Base-by-base conservation (phyloP, 176 grass and related monocot species). In the Aegilops umbellulata region DNA sequence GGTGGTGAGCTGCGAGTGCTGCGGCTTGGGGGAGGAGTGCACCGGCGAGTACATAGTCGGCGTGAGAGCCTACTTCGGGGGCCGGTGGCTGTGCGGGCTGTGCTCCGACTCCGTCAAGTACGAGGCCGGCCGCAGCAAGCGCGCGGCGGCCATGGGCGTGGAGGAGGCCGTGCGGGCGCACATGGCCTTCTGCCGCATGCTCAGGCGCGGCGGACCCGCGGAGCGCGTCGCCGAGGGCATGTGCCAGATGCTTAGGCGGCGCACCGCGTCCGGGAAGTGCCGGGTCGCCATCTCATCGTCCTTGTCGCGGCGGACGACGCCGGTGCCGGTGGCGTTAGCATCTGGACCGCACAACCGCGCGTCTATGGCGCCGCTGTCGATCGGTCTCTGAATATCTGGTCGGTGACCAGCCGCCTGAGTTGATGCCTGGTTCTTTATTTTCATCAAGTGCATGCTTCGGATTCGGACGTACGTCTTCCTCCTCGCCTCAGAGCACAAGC, bases 71-170 rank as follows among this genome's bases (percentile, higher is more conserved):
- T 73, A 70, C 7, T 97, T 97, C 20, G 93, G 87, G 9, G 95
- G 95, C 20, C 85, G 84, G 77, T 97, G 89, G 95, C 88, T 97
- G 7, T 97, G 93, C 55, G 95, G 95, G 27, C 89, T 97, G 12
- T 97, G 93, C 83, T 91, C 93, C 7, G 91, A 97, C 83, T 83
- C 93, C 2, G 91, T 95, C 61, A 79, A 86, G 75, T 88, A 95
- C 58, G 93, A 95, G 71, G 83, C 85, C 10, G 55, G 61, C 13
- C 44, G 81, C 4, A 80, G 44, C 12, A 15, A 47, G 44, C 44
- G 44, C 44, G 4, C 13, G 10, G 41, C 3, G 41, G 2, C 41
- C 41, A 42, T 42, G 10, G 41, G 41, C 41, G 41, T 93, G 78
- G 93, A 95, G 80, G 91, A 82, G 44, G 90, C 91, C 0, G 69